A percentile compares a stretch with the other conserved stretches of the same genome.
These are phyloP conservation scores for Cyberlindnera mycetangii DNA, from an alignment of 805 yeast species.

Conservation along the genomic window DNA sequence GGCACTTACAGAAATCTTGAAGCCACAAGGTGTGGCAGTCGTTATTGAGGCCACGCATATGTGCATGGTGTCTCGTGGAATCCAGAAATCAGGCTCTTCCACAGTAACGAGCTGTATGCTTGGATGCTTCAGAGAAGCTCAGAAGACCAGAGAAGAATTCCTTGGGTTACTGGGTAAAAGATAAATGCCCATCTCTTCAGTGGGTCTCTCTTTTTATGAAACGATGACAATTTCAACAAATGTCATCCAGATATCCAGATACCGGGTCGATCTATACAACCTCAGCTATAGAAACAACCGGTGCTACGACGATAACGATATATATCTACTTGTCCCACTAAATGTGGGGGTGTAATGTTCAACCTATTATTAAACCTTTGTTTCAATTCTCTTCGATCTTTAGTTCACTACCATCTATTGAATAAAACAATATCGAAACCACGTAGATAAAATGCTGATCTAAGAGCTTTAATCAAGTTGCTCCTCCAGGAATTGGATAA, in stretches of 20 bases:
- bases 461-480: no score
- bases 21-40: slow-evolving; percentile 97
- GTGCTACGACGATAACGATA: slow-evolving; percentile 5
- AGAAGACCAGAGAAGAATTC: slow-evolving; percentile 95
- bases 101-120: slow-evolving; percentile 97
- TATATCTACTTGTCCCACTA: background rate
- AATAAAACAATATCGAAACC: no score
- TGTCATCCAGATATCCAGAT: slow-evolving; percentile 2
- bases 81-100: slow-evolving; percentile 90
- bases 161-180: slow-evolving; percentile 72
- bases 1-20: slow-evolving; percentile 86
- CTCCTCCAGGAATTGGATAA: no score
- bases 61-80: slow-evolving; percentile 99
- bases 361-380: background rate
- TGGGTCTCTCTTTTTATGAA: background rate
- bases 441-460: no score
- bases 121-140: slow-evolving; percentile 91
- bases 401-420: background rate
- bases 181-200: slow-evolving; percentile 23
- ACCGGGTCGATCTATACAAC: background rate
- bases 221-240: slow-evolving; percentile 10
- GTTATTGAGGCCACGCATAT: slow-evolving; percentile 97
- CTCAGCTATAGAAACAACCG: background rate
- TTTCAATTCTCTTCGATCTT: background rate
- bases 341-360: slow-evolving; percentile 1